A percentile compares a stretch with the other conserved stretches of the same genome.
phyloP scores from a whole-genome alignment of 495 filamentous ascomycete species.

The Cercophora sp. region DNA sequence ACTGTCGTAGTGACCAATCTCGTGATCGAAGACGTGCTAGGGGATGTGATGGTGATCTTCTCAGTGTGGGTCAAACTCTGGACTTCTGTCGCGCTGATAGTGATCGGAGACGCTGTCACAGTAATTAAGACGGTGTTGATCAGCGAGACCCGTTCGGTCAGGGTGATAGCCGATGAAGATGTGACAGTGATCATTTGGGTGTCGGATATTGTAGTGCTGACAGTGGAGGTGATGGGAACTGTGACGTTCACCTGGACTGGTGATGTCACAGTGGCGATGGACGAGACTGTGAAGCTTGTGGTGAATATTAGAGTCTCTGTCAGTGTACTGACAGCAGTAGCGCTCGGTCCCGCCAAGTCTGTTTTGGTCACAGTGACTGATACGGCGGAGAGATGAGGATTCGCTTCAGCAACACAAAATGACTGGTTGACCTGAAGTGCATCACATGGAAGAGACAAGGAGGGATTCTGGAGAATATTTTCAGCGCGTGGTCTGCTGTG shows the following conservation, averaged over 20 bases:
- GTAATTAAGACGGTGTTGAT: not conserved
- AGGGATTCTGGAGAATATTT: not conserved
- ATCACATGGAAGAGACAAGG: not conserved
- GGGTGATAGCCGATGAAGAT: too few species aligned
- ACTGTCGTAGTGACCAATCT: too few species aligned
- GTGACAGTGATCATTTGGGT: too few species aligned
- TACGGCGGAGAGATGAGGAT: slow-evolving; percentile 1
- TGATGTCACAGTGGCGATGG: not conserved
- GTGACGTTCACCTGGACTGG: not conserved
- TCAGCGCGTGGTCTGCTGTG: not conserved
- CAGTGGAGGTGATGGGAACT: not conserved
- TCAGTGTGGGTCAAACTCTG: not conserved
- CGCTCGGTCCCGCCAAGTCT: too few species aligned
- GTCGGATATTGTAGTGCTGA: not conserved
- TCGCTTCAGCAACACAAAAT: not conserved
- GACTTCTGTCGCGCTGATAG: not conserved
- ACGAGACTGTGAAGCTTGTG: not conserved
- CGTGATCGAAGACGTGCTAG: not conserved
- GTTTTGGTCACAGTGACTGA: not conserved
- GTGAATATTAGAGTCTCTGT: not conserved
- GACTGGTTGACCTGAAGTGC: not conserved
- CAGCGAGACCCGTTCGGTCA: too few species aligned
- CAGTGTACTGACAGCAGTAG: too few species aligned
- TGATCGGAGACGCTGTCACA: not conserved
- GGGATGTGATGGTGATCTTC: not conserved